Conservation (phyloP, 257 asterid genomes). For the Solanum peruvianum region DNA sequence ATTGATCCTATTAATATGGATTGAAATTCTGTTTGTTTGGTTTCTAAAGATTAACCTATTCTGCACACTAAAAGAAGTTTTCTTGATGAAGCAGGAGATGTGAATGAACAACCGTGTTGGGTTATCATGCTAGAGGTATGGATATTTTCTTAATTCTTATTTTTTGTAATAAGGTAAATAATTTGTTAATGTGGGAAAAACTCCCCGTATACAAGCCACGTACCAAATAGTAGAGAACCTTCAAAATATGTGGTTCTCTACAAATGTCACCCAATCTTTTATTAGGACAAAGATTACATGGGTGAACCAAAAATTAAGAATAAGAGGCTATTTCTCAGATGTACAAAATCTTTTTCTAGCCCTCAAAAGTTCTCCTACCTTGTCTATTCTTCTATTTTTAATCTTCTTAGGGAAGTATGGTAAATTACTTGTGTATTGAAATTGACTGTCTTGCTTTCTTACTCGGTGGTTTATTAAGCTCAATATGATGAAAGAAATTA, state of each 20-base stretch:
- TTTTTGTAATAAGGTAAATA: neutral
- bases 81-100: slow-evolving; percentile 49
- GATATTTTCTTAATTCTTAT: neutral
- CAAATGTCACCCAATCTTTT: neutral
- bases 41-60: neutral
- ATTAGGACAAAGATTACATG: neutral
- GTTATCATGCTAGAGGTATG: slow-evolving; percentile 95
- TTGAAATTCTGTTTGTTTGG: neutral
- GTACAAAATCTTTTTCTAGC: neutral
- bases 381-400: neutral
- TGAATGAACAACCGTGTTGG: slow-evolving; percentile 87
- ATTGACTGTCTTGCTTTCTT: neutral
- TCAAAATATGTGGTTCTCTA: neutral
- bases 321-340: neutral
- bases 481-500: neutral
- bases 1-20: neutral
- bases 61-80: neutral
- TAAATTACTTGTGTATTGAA: neutral
- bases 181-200: neutral
- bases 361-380: neutral
- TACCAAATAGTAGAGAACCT: neutral
- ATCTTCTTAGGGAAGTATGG: neutral
- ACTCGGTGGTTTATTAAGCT: neutral
- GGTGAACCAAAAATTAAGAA: neutral
- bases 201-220: neutral